Conservation (phyloP, 192 early-diverging fungal genomes). For the Thamnidium elegans region DNA sequence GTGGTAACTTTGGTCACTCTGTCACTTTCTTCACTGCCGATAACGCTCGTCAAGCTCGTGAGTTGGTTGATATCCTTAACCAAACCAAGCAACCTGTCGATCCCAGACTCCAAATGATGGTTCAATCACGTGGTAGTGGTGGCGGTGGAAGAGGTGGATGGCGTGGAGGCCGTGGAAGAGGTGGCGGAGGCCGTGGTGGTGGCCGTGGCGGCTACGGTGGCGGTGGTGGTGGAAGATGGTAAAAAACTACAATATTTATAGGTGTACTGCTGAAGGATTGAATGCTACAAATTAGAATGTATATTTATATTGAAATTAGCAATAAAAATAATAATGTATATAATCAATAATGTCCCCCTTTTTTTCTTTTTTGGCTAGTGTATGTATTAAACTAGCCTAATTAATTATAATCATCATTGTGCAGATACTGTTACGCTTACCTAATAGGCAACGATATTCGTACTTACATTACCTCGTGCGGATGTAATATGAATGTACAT, state of each 20-base stretch:
- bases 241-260: not conserved
- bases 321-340: no score
- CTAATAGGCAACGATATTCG: no score
- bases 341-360: no score
- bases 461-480: no score
- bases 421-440: no score
- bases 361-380: no score
- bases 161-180: slow-evolving; percentile 23
- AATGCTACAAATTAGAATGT: no score
- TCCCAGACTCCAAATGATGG: slow-evolving; percentile 71
- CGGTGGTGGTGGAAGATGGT: slow-evolving; percentile 42
- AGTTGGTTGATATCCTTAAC: slow-evolving; percentile 81
- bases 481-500: no score
- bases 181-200: slow-evolving; percentile 33
- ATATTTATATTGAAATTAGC: no score
- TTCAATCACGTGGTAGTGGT: slow-evolving; percentile 40
- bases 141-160: slow-evolving; percentile 30
- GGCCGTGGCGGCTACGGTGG: slow-evolving; percentile 41
- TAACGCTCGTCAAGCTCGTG: slow-evolving; percentile 80
- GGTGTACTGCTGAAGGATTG: no score
- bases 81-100: slow-evolving; percentile 91
- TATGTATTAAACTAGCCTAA: no score
- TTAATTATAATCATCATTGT: no score
- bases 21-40: slow-evolving; percentile 92
- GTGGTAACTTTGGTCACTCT: slow-evolving; percentile 83